Percentiles rank a stretch among this genome's conserved stretches.
Evolutionary conservation across 192 early-diverging fungal genomes (phyloP).

Genomic region (Coemansia sp.): DNA sequence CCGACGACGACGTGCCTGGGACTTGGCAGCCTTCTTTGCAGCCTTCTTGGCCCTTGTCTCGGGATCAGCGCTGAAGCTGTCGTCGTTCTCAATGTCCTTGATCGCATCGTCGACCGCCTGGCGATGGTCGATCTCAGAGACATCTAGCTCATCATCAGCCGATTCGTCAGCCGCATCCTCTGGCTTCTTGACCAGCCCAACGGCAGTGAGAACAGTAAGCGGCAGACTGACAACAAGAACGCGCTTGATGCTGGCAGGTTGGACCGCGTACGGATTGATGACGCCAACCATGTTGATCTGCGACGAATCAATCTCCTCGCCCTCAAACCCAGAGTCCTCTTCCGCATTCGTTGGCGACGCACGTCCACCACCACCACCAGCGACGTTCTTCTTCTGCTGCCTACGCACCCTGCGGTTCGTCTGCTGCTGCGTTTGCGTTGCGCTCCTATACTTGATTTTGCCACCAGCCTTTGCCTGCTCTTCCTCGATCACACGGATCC

Average conservation of each 20-base stretch:
- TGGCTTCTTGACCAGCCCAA: constrained; percentile 17
- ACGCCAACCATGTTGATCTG: constrained; percentile 49
- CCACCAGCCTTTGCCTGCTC: constrained; percentile 19
- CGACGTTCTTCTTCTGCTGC: constrained; percentile 17
- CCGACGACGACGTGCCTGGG: constrained; percentile 49
- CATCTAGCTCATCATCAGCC: constrained; percentile 3
- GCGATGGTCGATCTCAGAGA: constrained; percentile 6
- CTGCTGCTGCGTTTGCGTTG: constrained; percentile 17
- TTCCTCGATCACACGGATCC: constrained; percentile 49
- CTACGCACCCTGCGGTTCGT: constrained; percentile 15
- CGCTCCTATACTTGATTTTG: neutral
- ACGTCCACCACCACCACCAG: neutral
- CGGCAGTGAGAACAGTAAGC: constrained; percentile 15
- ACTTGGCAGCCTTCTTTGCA: constrained; percentile 41
- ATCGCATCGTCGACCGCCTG: constrained; percentile 19
- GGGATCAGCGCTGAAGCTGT: constrained; percentile 6
- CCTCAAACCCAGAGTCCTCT: constrained; percentile 45
- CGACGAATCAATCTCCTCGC: constrained; percentile 22
- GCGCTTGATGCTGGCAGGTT: constrained; percentile 33
- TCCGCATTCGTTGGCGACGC: constrained; percentile 9
- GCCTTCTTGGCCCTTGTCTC: constrained; percentile 49
- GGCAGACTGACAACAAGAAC: constrained; percentile 38
- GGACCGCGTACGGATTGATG: constrained; percentile 49
- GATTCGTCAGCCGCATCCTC: neutral
- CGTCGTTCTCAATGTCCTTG: constrained; percentile 8